Evolutionary conservation across 495 filamentous ascomycete genomes (phyloP).

Genomic region (Hypomontagnella submonticulosa): DNA sequence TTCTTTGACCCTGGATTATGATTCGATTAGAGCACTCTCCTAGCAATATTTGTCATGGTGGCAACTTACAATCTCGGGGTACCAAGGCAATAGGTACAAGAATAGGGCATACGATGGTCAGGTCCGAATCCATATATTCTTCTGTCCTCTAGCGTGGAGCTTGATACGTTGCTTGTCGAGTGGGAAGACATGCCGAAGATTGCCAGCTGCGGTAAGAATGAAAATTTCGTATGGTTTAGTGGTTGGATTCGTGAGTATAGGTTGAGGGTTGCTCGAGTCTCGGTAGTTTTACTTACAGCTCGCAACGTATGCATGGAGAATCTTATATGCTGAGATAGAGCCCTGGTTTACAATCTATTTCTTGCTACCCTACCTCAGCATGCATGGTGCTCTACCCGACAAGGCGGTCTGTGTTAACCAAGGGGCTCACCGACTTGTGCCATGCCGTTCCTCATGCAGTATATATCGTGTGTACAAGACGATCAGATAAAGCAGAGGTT

Average conservation of each 20-base stretch:
- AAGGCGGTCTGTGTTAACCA: background rate
- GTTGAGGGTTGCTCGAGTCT: background rate
- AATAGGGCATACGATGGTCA: constrained; percentile 32
- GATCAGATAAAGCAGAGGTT: constrained; percentile 3
- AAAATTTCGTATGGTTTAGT: background rate
- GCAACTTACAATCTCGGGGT: constrained; percentile 33
- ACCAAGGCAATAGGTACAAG: constrained; percentile 31
- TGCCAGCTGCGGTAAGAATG: background rate
- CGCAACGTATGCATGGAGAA: background rate
- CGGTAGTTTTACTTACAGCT: background rate
- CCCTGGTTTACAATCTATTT: background rate
- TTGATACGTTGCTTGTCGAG: constrained; percentile 11
- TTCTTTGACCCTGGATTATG: constrained; percentile 26
- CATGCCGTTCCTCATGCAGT: constrained; percentile 17
- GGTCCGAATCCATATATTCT: constrained; percentile 35
- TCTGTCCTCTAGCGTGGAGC: constrained; percentile 22
- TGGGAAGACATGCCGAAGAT: constrained; percentile 29
- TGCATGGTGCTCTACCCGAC: constrained; percentile 18
- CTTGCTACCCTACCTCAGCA: background rate
- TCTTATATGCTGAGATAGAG: background rate
- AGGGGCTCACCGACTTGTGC: constrained; percentile 8
- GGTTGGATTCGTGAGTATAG: background rate
- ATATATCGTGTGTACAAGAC: constrained; percentile 11
- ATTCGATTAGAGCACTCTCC: background rate
- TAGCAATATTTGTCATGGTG: background rate